A percentile compares a stretch with the other conserved stretches of the same genome.
These are phyloP conservation scores for Cinnamomum chago DNA, from an alignment of 164 flowering plant species.

Conservation along the genomic window DNA sequence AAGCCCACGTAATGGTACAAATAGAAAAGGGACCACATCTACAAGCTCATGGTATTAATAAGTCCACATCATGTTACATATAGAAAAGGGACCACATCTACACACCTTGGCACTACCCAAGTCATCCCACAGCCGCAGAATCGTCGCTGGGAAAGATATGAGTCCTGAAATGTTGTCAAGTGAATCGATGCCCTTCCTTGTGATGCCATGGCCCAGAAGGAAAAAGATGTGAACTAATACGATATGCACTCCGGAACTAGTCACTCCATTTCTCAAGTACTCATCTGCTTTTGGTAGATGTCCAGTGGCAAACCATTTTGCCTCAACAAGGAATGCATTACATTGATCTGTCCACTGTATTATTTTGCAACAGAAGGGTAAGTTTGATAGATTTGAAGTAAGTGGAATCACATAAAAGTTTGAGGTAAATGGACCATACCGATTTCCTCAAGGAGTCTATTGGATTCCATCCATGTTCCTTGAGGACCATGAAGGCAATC, in stretches of 20 bases:
- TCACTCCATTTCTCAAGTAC: slow-evolving; percentile 22
- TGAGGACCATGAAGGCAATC: slow-evolving; percentile 14
- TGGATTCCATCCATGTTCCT: slow-evolving; percentile 42
- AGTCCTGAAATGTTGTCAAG: slow-evolving; percentile 6
- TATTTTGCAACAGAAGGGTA: too few species aligned
- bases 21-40: not conserved
- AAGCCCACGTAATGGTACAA: not conserved
- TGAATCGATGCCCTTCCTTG: not conserved
- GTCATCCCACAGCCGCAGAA: slow-evolving; percentile 38
- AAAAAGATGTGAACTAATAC: slow-evolving; percentile 20
- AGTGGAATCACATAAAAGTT: too few species aligned
- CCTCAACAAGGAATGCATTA: slow-evolving; percentile 25
- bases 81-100: not conserved
- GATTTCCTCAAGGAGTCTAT: slow-evolving; percentile 16
- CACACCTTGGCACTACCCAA: slow-evolving; percentile 20
- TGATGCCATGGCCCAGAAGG: slow-evolving; percentile 23
- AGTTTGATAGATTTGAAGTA: too few species aligned
- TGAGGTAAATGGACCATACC: not conserved
- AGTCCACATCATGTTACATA: not conserved
- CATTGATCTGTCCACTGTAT: slow-evolving; percentile 11
- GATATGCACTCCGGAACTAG: slow-evolving; percentile 25
- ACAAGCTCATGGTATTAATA: not conserved
- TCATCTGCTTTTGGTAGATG: slow-evolving; percentile 29
- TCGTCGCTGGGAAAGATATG: slow-evolving; percentile 10
- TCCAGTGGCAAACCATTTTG: slow-evolving; percentile 25